phyloP scores from a whole-genome alignment of 2,329 filamentous ascomycete species.

The Alternaria consortialis region DNA sequence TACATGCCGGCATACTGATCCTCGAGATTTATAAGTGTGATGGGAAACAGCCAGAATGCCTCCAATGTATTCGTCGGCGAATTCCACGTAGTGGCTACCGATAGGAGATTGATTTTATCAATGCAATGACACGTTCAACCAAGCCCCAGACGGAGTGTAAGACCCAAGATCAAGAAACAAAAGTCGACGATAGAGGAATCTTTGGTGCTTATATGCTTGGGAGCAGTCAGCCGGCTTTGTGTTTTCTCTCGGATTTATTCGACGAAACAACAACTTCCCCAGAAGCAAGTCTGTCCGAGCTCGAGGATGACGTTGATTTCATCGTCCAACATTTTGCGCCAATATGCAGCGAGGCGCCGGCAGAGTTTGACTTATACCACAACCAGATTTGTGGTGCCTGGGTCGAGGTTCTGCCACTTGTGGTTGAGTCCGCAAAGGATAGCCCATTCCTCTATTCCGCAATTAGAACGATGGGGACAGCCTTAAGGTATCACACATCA shows the following conservation, averaged over 20 bases:
- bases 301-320: no score
- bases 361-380: constrained; percentile 3
- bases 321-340: no score
- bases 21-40: no score
- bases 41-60: not conserved
- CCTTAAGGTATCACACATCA: not conserved
- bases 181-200: no score
- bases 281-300: no score
- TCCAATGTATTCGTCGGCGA: not conserved
- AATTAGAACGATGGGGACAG: not conserved
- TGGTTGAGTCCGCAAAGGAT: not conserved
- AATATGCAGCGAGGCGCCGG: not conserved
- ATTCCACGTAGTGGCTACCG: not conserved
- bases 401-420: constrained; percentile 13
- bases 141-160: no score
- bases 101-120: not conserved
- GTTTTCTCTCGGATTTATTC: no score
- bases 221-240: no score
- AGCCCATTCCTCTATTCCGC: constrained; percentile 1
- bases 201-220: no score
- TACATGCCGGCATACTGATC: no score
- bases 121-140: not conserved
- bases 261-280: no score
- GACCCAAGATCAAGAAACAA: no score
- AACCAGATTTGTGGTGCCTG: constrained; percentile 20